A percentile compares a stretch with the other conserved stretches of the same genome.
Conservation (phyloP, 2,329 filamentous ascomycete species). For the Fusarium sp. region DNA sequence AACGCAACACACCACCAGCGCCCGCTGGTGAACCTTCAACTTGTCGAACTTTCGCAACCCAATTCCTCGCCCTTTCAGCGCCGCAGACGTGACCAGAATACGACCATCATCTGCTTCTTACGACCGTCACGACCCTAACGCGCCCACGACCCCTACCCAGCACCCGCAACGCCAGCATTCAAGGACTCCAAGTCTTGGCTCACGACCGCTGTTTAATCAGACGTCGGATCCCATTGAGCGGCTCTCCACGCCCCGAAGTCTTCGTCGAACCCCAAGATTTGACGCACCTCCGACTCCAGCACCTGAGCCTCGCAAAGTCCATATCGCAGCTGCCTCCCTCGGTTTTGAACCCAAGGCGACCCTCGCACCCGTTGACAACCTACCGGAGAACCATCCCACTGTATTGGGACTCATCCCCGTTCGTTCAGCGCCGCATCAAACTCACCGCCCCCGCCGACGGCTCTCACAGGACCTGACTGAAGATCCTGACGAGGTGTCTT, state of each 20-base stretch:
- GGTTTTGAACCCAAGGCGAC: constrained; percentile 57
- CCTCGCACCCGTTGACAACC: constrained; percentile 30
- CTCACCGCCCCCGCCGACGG: constrained; percentile 45
- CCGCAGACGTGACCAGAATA: constrained; percentile 59
- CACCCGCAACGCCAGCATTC: constrained; percentile 59
- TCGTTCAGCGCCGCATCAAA: constrained; percentile 53
- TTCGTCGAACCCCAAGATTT: constrained; percentile 64
- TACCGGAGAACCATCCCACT: constrained; percentile 39
- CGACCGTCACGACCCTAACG: constrained; percentile 66
- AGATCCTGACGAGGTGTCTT: constrained; percentile 54
- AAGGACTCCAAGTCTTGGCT: constrained; percentile 19
- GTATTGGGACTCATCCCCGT: constrained; percentile 46
- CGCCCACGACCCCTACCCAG: constrained; percentile 54
- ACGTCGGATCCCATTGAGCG: constrained; percentile 53
- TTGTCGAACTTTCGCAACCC: constrained; percentile 55
- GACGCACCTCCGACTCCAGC: constrained; percentile 54
- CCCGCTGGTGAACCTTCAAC: constrained; percentile 55
- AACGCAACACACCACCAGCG: constrained; percentile 45
- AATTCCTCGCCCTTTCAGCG: constrained; percentile 37
- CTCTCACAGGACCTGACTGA: constrained; percentile 62
- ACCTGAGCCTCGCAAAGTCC: constrained; percentile 52
- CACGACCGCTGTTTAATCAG: constrained; percentile 34
- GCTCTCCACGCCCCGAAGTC: constrained; percentile 56
- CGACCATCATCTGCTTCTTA: constrained; percentile 53
- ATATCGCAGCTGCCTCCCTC: constrained; percentile 59